A percentile compares a stretch with the other conserved stretches of the same genome.
Conservation (phyloP, 1,284 basidiomycete species). For the Vanrija pseudolonga region DNA sequence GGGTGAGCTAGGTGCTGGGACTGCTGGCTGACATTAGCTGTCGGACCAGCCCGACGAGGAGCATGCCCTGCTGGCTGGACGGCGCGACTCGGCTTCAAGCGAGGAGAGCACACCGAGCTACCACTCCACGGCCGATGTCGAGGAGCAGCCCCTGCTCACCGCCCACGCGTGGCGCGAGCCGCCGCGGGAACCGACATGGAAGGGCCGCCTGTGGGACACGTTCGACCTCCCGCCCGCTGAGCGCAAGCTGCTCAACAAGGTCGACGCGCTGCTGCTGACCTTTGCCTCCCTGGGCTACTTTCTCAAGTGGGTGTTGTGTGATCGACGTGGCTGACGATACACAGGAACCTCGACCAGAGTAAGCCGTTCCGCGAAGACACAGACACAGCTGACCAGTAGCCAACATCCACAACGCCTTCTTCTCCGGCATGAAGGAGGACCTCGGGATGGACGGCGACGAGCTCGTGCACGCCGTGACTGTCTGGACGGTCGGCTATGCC, state of each 20-base stretch:
- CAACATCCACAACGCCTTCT: conserved; percentile 36
- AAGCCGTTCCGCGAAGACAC: background rate
- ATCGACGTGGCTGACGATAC: background rate
- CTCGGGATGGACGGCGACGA: conserved; percentile 34
- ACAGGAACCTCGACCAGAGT: conserved; percentile 27
- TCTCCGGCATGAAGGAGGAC: conserved; percentile 11
- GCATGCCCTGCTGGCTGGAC: no score
- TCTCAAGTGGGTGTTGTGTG: conserved; percentile 17
- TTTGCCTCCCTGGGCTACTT: conserved; percentile 41
- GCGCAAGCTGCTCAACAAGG: conserved; percentile 38
- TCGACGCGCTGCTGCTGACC: conserved; percentile 37
- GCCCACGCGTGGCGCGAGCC: no score
- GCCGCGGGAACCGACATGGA: conserved; percentile 1
- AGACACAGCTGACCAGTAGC: background rate
- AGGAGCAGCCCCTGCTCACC: no score
- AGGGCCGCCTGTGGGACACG: conserved; percentile 36
- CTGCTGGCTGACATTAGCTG: no score
- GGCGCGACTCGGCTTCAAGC: no score
- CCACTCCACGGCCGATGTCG: no score
- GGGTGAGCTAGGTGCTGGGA: no score
- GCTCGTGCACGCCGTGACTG: conserved; percentile 31
- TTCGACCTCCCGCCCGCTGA: conserved; percentile 32
- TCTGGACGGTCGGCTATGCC: conserved; percentile 42
- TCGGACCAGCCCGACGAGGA: no score
- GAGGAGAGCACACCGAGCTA: no score